These are phyloP conservation scores for Venturia nashicola DNA, from an alignment of 2,329 filamentous ascomycete genomes.

Conservation along the genomic window DNA sequence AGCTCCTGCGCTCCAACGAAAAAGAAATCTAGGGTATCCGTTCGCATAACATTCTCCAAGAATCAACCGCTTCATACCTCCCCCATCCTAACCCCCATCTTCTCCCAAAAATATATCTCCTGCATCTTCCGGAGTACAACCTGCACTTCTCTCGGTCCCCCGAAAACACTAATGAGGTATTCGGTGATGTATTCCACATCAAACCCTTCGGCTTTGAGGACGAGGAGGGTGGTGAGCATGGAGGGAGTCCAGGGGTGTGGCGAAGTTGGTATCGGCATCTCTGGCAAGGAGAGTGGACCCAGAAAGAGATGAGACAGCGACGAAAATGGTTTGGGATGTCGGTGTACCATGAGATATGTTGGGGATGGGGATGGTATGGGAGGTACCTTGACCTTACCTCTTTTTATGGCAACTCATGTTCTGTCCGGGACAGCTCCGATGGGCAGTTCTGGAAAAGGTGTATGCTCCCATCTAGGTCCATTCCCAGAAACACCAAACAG, in stretches of 20 bases:
- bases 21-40: too few species aligned
- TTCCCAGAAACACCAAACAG: not conserved
- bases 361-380: not conserved
- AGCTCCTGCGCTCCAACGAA: too few species aligned
- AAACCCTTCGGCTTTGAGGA: constrained; percentile 4
- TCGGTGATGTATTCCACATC: constrained; percentile 7
- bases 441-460: not conserved
- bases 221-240: not conserved
- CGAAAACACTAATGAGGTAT: not conserved
- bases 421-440: not conserved
- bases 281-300: too few species aligned
- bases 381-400: not conserved
- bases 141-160: constrained; percentile 3
- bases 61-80: not conserved
- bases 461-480: not conserved
- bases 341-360: not conserved
- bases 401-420: not conserved
- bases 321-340: not conserved
- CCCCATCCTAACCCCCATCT: constrained; percentile 6
- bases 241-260: constrained; percentile 3
- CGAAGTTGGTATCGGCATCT: constrained; percentile 6
- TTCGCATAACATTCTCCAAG: too few species aligned
- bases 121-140: constrained; percentile 9
- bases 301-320: not conserved
- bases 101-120: constrained; percentile 9